Conservation (phyloP, 805 yeast genomes). For the Monosporozyma solicola region DNA sequence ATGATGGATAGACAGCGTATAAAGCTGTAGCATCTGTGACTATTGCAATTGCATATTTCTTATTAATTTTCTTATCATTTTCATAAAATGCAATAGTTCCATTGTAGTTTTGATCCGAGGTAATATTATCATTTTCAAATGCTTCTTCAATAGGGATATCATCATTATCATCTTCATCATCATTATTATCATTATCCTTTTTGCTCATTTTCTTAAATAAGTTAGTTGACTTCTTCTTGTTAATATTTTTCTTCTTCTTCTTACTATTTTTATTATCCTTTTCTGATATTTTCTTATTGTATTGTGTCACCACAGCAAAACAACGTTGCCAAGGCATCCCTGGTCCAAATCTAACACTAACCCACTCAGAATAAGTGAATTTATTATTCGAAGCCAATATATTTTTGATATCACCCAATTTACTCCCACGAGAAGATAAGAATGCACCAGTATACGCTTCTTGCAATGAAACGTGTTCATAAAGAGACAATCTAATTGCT, state of each 20-base stretch:
- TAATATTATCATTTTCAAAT: not conserved
- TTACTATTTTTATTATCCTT: slow-evolving; percentile 26
- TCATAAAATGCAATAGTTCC: slow-evolving; percentile 75
- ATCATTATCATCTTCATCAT: not conserved
- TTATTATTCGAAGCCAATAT: slow-evolving; percentile 69
- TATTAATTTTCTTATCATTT: slow-evolving; percentile 63
- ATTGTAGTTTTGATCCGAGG: slow-evolving; percentile 14
- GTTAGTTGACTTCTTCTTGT: too few species aligned
- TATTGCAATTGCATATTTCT: slow-evolving; percentile 70
- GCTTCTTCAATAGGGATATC: too few species aligned
- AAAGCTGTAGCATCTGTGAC: slow-evolving; percentile 60
- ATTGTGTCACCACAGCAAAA: slow-evolving; percentile 77
- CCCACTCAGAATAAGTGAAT: slow-evolving; percentile 87
- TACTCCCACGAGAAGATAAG: slow-evolving; percentile 77
- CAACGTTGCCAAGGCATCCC: slow-evolving; percentile 98
- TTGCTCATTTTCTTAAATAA: not conserved
- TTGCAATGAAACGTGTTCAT: slow-evolving; percentile 74
- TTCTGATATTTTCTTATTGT: slow-evolving; percentile 35
- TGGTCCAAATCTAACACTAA: slow-evolving; percentile 84
- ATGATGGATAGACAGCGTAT: slow-evolving; percentile 85
- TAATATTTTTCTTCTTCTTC: slow-evolving; percentile 4
- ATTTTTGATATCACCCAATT: slow-evolving; percentile 77
- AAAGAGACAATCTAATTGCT: slow-evolving; percentile 70
- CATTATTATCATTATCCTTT: not conserved
- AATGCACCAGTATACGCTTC: slow-evolving; percentile 96